These are phyloP conservation scores for Ilex aquifolium DNA, from an alignment of 257 asterid genomes.

Conservation along the genomic window DNA sequence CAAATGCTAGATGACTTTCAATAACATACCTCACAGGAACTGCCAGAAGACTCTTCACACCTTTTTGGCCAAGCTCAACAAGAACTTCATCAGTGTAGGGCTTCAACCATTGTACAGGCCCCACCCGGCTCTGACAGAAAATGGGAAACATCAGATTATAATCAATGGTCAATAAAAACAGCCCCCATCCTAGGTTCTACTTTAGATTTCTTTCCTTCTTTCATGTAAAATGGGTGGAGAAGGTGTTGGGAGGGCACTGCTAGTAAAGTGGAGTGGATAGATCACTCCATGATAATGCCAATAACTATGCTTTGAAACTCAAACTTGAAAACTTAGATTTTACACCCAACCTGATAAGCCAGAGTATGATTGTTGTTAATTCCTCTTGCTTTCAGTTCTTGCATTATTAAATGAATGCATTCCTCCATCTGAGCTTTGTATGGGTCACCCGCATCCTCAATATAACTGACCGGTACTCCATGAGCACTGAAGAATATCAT, in stretches of 20 bases:
- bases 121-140: conserved; percentile 81
- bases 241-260: too few relatives aligned
- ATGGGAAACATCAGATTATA: conserved; percentile 2
- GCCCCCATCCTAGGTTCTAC: too few relatives aligned
- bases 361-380: conserved; percentile 61
- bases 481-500: conserved; percentile 96
- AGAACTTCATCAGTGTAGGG: conserved; percentile 97
- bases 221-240: too few relatives aligned
- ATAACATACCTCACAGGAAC: conserved; percentile 77
- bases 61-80: conserved; percentile 87
- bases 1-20: background rate
- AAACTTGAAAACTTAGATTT: conserved; percentile 8
- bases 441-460: conserved; percentile 93
- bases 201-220: too few relatives aligned
- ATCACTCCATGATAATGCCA: too few relatives aligned
- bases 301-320: too few relatives aligned
- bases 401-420: conserved; percentile 82
- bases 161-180: background rate
- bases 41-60: conserved; percentile 81
- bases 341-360: conserved; percentile 75
- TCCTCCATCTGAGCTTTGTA: conserved; percentile 94
- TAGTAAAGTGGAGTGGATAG: too few relatives aligned
- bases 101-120: conserved; percentile 97
- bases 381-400: conserved; percentile 80
- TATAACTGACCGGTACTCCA: conserved; percentile 92